Base-by-base conservation (phyloP, 2,329 filamentous ascomycete genomes). In the Karstenula rhodostoma region DNA sequence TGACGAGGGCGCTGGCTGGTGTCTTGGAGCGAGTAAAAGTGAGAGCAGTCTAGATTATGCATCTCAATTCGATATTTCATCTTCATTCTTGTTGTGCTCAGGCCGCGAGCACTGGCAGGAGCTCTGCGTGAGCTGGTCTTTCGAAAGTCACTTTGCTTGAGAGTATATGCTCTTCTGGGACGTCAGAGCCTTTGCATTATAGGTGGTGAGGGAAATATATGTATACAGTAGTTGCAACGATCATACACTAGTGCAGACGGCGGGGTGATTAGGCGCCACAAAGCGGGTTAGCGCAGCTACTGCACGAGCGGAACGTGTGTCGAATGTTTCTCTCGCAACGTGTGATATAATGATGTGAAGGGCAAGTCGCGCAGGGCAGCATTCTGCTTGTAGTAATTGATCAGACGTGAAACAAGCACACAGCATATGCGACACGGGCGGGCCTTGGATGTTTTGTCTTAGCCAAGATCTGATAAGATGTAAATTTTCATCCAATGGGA, bases 301-400 rank as follows among this genome's bases (percentile, higher is more conserved):
- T 52, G 49, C 32, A 51, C n/a, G 48, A 19, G 48, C 49, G 49
- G 49, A 52, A 13, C 49, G 22, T n/a, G 19, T 42, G 32, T 9
- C 29, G 15, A 4, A 40, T n/a, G 37, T 7, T 40, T 40, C 17
- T n/a, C 6, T 19, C 5, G 17, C n/a, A n/a, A 40, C n/a, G 15
- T 17, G 17, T 40, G 37, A 19, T 40, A 12, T 17, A n/a, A 48
- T 4, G 23, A 19, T 19, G 22, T n/a, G n/a, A n/a, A n/a, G n/a
- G n/a, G n/a, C n/a, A n/a, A 13, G 19, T 9, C n/a, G 2, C 13
- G 43, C 37, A 40, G 17, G 15, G 5, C 17, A n/a, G 37, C n/a
- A 12, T n/a, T 37, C 32, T 35, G n/a, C 7, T 37, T 9, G 5
- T 7, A 40, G 37, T 17, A 19, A 40, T 6, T 40, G 37, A 40